Evolutionary conservation across 2,329 filamentous ascomycete genomes (phyloP).

Genomic region (Zymoseptoria ardabiliae): DNA sequence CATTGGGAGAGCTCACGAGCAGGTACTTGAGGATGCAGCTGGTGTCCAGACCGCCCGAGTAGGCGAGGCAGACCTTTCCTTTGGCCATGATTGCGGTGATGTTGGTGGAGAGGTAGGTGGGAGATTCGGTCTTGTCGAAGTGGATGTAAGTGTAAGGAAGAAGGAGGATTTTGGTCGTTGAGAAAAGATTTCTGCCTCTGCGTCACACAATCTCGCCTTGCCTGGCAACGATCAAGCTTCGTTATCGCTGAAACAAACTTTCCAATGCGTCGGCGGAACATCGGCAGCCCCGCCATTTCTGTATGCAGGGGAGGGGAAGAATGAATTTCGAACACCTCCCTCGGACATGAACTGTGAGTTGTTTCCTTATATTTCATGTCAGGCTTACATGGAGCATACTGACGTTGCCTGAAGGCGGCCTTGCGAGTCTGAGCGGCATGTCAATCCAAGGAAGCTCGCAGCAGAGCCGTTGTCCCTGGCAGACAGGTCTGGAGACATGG

Average conservation of each 20-base stretch:
- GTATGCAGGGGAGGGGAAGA: neutral
- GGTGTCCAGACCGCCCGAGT: conserved; percentile 53
- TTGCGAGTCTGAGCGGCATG: neutral
- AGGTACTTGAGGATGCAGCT: conserved; percentile 47
- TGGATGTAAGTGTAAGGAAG: conserved; percentile 2
- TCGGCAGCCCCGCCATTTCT: neutral
- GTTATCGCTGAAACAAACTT: neutral
- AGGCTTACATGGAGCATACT: too few species aligned
- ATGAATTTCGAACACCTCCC: too few species aligned
- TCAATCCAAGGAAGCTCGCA: neutral
- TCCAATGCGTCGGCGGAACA: neutral
- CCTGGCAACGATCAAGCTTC: neutral
- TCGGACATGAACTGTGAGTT: neutral
- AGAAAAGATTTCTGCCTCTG: neutral
- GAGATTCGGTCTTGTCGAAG: neutral
- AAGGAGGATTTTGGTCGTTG: neutral
- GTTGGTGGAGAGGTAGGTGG: neutral
- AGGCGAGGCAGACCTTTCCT: conserved; percentile 42
- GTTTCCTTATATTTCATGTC: neutral
- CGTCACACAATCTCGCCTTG: neutral
- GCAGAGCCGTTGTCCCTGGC: neutral
- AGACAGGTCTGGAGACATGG: neutral
- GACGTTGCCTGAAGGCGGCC: too few species aligned
- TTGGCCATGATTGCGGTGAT: conserved; percentile 14
- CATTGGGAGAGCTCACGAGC: conserved; percentile 21